Evolutionary conservation across 192 early-diverging fungal genomes (phyloP).

Genomic region (Mortierella antarctica): DNA sequence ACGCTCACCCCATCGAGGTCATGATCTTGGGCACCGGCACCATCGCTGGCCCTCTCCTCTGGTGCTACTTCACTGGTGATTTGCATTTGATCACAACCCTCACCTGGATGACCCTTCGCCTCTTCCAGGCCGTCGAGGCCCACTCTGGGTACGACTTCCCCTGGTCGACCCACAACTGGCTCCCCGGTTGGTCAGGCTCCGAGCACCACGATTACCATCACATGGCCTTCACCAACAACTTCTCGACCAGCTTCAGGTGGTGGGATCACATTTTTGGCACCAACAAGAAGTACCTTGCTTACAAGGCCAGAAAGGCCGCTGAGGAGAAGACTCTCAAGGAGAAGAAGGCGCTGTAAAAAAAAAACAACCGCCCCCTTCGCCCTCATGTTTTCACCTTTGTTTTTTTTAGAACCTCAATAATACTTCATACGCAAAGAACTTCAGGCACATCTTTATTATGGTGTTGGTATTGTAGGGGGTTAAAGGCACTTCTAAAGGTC

Average conservation of each 20-base stretch:
- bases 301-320: slow-evolving; percentile 57
- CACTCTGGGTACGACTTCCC: slow-evolving; percentile 98
- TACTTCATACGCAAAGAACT: too few relatives aligned
- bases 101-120: slow-evolving; percentile 83
- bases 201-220: slow-evolving; percentile 98
- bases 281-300: slow-evolving; percentile 79
- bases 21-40: slow-evolving; percentile 89
- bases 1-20: slow-evolving; percentile 90
- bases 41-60: slow-evolving; percentile 81
- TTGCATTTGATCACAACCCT: slow-evolving; percentile 90
- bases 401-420: background rate
- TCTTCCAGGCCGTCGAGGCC: slow-evolving; percentile 87
- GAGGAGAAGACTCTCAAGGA: slow-evolving; percentile 24
- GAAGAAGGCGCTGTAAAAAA: slow-evolving; percentile 44
- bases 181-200: slow-evolving; percentile 92
- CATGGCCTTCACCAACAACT: slow-evolving; percentile 81
- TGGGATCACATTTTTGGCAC: slow-evolving; percentile 93
- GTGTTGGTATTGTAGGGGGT: background rate
- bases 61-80: slow-evolving; percentile 69
- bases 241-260: slow-evolving; percentile 87
- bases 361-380: background rate
- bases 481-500: background rate
- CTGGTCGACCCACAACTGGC: slow-evolving; percentile 87
- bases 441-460: background rate
- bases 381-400: background rate